A percentile compares a stretch with the other conserved stretches of the same genome.
Conservation (phyloP, 2,329 filamentous ascomycete genomes). For the Ophiostoma australiae region DNA sequence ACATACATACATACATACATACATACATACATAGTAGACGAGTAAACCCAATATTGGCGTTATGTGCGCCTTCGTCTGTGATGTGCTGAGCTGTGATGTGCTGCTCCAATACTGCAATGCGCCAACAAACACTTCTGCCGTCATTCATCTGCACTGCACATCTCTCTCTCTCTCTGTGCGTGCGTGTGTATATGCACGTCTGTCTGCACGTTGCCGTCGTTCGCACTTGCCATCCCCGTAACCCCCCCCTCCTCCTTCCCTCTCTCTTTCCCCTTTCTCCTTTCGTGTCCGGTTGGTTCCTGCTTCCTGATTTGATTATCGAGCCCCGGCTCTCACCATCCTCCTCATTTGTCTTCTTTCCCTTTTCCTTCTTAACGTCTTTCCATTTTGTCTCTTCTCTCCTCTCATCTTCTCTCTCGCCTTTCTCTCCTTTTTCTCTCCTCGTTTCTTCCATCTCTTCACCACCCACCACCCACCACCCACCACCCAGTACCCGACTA, state of each 20-base stretch:
- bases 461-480: not conserved
- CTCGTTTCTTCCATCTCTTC: not conserved
- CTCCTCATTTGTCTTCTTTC: not conserved
- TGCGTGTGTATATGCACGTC: not conserved
- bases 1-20: no score
- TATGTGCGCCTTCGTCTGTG: no score
- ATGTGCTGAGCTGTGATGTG: no score
- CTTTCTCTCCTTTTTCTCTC: not conserved
- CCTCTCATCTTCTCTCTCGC: not conserved
- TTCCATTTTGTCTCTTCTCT: not conserved
- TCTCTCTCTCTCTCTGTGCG: no score
- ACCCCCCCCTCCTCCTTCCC: not conserved
- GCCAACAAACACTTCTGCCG: no score
- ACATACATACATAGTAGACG: no score
- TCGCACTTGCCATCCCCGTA: not conserved
- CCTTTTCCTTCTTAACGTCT: not conserved
- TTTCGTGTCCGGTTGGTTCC: not conserved
- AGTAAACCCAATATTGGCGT: no score
- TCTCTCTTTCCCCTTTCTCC: not conserved
- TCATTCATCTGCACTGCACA: not conserved
- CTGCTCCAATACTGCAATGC: no score
- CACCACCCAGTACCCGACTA: not conserved
- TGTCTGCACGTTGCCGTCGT: conserved; percentile 5
- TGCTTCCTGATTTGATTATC: not conserved
- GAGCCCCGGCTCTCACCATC: not conserved